Evolutionary conservation across 352 stramenopile genomes (phyloP), one percentile per base, ranked within the genome.

Genomic region (Pythium aristosporum): DNA sequence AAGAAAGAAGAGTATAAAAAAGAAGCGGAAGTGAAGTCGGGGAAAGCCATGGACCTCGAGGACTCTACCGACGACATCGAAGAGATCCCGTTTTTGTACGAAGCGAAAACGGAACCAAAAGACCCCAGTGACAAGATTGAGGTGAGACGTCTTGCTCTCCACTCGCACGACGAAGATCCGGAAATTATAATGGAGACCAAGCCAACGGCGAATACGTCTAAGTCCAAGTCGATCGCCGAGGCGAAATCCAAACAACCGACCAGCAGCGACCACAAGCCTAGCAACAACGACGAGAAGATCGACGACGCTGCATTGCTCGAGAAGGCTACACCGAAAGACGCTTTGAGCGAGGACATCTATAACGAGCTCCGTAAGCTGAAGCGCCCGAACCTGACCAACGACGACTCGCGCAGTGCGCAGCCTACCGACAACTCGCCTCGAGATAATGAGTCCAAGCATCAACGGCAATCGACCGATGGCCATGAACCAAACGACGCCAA

Each of bases 31-130:
- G 61, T 59, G 13, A 71, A 59, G 16, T 57, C 52, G 13, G 36
- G 76, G 49, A 37, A 69, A 12, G 59, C 69, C n/a, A 23, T 71
- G 2, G 68, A 74, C 23, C 42, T 85, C 1, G 78, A 91, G 18
- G 77, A 90, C 41, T 76, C 73, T n/a, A 77, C 87, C n/a, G 84
- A 93, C 13, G 84, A 91, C 25, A 75, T 93, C 2, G 84, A 93
- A 53, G 84, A 93, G 41, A 91, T 93, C 21, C 82, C 82, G 3
- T 91, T 91, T 62, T 52, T 93, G 1, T 80, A 91, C 41, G 78
- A 89, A 23, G 54, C 65, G 1, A 82, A 84, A 36, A 53, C 75
- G 8, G 70, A 88, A 15, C 43, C 74, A 0, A 88, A 89, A 60
- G 21, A 47, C 9, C 11, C 32, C 6, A 44, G 9, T 13, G 49